Evolutionary conservation across 257 asterid genomes (phyloP), one percentile per base, ranked within the genome.

Genomic region (Solanum dulcamara): DNA sequence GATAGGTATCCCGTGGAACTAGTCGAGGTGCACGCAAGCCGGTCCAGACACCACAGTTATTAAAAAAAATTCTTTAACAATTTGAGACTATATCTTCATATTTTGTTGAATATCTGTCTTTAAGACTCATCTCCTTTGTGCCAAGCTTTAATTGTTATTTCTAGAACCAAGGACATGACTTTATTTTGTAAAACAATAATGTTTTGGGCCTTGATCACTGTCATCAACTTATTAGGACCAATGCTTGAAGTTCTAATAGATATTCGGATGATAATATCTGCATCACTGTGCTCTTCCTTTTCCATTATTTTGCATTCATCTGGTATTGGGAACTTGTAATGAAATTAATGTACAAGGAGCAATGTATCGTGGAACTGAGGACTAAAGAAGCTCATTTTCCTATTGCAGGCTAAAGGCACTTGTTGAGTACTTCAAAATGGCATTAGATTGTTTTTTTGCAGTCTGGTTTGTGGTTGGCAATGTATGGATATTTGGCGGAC

Each of bases 401-500:
- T 83, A 60, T 90, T 84, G 88, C 97, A 96, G 98, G 93, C 77
- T 94, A 26, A 96, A 91, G 90, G 90, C 83, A 80, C 91, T 93
- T 80, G 88, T 92, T 62, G 98, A 96, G 80, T 93, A 96, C 90
- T 88, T 92, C 89, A 96, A 94, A 95, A 93, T 96, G 97, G 98
- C 95, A 82, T 86, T 93, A 90, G 98, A 96, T 92, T 96, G 99
- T 93, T 96, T 94, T 92, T 94, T 94, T 88, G 97, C 99, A 60
- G 93, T 95, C 82, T 97, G 98, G 98, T 97, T 97, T 91, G 99
- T 96, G 89, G 97, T 95, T 79, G 99, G 99, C 81, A 95, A 94
- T 46, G 99, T 95, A 11, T 95, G 99, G 99, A 91, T 97, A 81
- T 97, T 95, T 80, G 98, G 98, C 33, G 98, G 98, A 66, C 98